Evolutionary conservation across 805 yeast genomes (phyloP).

Genomic region (Kuraishia capsulata): DNA sequence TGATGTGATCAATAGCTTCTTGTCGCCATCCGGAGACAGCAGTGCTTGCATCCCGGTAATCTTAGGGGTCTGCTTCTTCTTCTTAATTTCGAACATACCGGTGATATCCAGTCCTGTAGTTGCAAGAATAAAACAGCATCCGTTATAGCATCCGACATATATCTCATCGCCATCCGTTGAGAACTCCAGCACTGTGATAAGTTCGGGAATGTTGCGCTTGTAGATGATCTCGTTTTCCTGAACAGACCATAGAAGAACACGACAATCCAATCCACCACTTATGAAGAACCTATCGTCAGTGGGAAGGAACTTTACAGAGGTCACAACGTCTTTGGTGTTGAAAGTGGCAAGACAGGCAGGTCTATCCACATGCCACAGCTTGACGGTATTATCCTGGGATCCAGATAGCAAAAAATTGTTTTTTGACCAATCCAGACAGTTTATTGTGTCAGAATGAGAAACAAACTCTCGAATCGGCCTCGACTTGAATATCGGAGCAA

Average conservation of each 20-base stretch:
- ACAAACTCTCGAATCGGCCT: slow-evolving; percentile 48
- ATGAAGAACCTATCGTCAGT: slow-evolving; percentile 79
- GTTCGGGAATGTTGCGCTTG: slow-evolving; percentile 49
- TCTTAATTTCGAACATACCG: slow-evolving; percentile 35
- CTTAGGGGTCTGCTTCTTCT: slow-evolving; percentile 37
- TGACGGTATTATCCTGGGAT: slow-evolving; percentile 78
- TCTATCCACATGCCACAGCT: slow-evolving; percentile 78
- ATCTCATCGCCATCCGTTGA: slow-evolving; percentile 55
- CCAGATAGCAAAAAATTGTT: slow-evolving; percentile 74
- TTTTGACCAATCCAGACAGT: slow-evolving; percentile 83
- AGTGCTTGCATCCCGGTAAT: slow-evolving; percentile 68
- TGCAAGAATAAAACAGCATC: slow-evolving; percentile 50
- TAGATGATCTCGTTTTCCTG: slow-evolving; percentile 60
- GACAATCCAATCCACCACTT: slow-evolving; percentile 73
- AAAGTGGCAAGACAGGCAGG: slow-evolving; percentile 53
- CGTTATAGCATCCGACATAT: slow-evolving; percentile 74
- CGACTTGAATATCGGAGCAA: slow-evolving; percentile 75
- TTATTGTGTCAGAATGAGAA: slow-evolving; percentile 64
- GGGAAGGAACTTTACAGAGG: slow-evolving; percentile 74
- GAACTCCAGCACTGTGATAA: slow-evolving; percentile 68
- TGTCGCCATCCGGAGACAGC: slow-evolving; percentile 10
- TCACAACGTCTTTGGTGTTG: slow-evolving; percentile 72
- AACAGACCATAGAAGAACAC: slow-evolving; percentile 76
- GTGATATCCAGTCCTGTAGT: slow-evolving; percentile 51
- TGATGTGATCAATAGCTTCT: slow-evolving; percentile 50